phyloP scores from a whole-genome alignment of 202 grass and related monocot genomes.

The Hordeum pubiflorum region DNA sequence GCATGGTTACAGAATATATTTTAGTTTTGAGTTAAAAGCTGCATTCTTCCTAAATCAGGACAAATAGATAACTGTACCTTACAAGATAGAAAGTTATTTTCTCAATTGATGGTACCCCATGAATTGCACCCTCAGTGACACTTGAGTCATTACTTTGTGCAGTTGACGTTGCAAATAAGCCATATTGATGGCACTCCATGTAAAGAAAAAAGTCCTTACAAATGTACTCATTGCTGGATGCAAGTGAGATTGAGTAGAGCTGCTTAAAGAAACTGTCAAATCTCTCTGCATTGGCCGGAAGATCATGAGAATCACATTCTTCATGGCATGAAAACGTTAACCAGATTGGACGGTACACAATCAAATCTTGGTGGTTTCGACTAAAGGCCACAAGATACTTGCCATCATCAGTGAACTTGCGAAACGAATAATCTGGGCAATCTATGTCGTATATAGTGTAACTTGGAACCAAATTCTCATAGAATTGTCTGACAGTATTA shows the following conservation, averaged over 20 bases:
- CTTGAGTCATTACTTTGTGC: conserved; percentile 46
- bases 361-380: conserved; percentile 75
- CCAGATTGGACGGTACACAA: conserved; percentile 80
- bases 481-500: conserved; percentile 75
- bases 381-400: conserved; percentile 82
- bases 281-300: conserved; percentile 43
- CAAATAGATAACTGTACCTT: conserved; percentile 49
- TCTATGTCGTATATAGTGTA: conserved; percentile 78
- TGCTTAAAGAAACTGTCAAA: conserved; percentile 79
- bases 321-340: conserved; percentile 65
- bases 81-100: conserved; percentile 98
- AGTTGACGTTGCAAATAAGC: conserved; percentile 87
- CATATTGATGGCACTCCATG: conserved; percentile 50
- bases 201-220: conserved; percentile 86
- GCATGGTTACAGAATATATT: conserved; percentile 21
- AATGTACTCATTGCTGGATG: conserved; percentile 71
- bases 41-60: neutral
- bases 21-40: neutral
- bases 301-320: conserved; percentile 42
- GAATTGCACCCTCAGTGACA: conserved; percentile 56
- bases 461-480: conserved; percentile 81
- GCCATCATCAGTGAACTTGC: conserved; percentile 89
- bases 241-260: conserved; percentile 60
- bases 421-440: conserved; percentile 72
- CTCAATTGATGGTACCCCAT: conserved; percentile 73